These are phyloP conservation scores for Fusarium mundagurra DNA, from an alignment of 2,329 filamentous ascomycete species.

Conservation along the genomic window DNA sequence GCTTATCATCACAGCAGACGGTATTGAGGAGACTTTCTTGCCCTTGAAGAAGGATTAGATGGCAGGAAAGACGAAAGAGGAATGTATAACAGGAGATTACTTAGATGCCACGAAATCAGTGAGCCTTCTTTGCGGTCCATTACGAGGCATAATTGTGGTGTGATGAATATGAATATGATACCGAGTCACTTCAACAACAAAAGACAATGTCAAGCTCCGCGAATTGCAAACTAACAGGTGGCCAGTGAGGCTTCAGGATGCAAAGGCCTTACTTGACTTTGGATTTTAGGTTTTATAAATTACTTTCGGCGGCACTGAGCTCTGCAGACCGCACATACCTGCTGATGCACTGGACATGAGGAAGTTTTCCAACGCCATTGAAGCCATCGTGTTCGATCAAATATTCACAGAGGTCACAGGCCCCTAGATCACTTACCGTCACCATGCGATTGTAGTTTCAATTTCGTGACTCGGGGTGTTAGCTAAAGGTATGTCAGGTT, in stretches of 20 bases:
- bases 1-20: conserved; percentile 88
- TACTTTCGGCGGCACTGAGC: neutral
- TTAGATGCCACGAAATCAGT: conserved; percentile 40
- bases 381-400: neutral
- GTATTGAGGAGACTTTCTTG: conserved; percentile 85
- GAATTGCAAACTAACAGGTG: neutral
- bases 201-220: neutral
- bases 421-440: neutral
- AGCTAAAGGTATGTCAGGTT: neutral
- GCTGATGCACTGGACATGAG: neutral
- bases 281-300: neutral
- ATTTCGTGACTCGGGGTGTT: neutral
- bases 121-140: conserved; percentile 16
- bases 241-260: neutral
- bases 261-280: neutral
- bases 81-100: conserved; percentile 47
- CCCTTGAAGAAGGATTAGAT: conserved; percentile 89
- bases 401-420: neutral
- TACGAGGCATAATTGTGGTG: neutral
- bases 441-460: neutral
- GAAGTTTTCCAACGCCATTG: neutral
- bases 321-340: neutral
- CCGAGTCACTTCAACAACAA: neutral
- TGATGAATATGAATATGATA: conserved; percentile 7
- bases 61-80: conserved; percentile 16